Percentiles rank a stretch among this genome's conserved stretches.
Conservation (phyloP, 768 basidiomycete species). For the Mycena maculata region DNA sequence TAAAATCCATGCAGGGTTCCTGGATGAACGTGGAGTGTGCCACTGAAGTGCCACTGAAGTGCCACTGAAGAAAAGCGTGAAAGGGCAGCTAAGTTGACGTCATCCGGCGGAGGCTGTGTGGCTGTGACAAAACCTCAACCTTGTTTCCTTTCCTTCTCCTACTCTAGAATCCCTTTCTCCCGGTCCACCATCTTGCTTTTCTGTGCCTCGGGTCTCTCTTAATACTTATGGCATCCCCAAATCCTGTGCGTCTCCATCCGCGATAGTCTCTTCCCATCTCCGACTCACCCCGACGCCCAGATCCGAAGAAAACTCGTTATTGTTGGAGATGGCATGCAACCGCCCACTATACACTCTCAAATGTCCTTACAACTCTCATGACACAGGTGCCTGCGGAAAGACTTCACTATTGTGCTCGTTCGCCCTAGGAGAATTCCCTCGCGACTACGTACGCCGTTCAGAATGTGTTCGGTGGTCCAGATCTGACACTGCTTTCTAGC, state of each 20-base stretch:
- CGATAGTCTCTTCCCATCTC: slow-evolving; percentile 8
- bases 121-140: slow-evolving; percentile 1
- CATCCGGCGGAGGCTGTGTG: background rate
- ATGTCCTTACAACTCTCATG: slow-evolving; percentile 36
- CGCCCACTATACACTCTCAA: slow-evolving; percentile 26
- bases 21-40: too few relatives aligned
- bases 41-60: too few relatives aligned
- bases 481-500: slow-evolving; percentile 48
- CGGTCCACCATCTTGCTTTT: slow-evolving; percentile 33
- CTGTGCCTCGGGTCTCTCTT: slow-evolving; percentile 32
- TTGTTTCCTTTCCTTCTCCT: slow-evolving; percentile 39
- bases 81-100: too few relatives aligned
- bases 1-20: too few relatives aligned
- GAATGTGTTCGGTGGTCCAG: slow-evolving; percentile 21
- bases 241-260: slow-evolving; percentile 60
- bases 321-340: slow-evolving; percentile 89
- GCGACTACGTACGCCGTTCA: slow-evolving; percentile 84
- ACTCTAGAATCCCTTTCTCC: slow-evolving; percentile 34
- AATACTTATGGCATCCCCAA: slow-evolving; percentile 56
- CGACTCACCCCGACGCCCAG: slow-evolving; percentile 51
- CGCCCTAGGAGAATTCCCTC: slow-evolving; percentile 93
- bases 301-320: slow-evolving; percentile 96
- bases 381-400: slow-evolving; percentile 93
- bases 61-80: too few relatives aligned
- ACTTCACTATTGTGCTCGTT: slow-evolving; percentile 92